Base-by-base conservation (phyloP, 805 yeast species). In the Metschnikowia henanensis region DNA sequence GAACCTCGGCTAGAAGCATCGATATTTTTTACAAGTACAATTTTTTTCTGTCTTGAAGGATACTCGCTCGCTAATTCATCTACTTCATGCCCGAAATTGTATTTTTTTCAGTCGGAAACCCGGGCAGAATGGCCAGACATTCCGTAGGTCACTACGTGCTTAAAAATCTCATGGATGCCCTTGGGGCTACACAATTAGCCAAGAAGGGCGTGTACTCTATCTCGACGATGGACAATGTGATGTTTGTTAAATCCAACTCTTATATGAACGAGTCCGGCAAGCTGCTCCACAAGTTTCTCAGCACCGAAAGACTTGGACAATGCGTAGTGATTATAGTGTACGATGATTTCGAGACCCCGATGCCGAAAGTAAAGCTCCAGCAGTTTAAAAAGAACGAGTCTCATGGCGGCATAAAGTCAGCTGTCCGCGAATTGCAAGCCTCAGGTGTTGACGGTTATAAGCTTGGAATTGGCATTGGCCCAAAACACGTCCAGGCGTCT, bases 401-500 rank as follows among this genome's bases (percentile, higher is more conserved):
- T 3, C 76, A 70, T 48, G 68, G 68, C 41, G 76, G 76, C 5
- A 49, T 70, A 32, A 64, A 61, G 39, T 54, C 62, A 10, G 47
- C 66, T 13, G 37, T 39, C 7, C 36, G 45, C 2, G 56, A 40
- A 21, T 26, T 52, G 2, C 46, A 51, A 18, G 32, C 43, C 13
- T 25, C 26, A 17, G 45, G 43, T 16, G 16, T 48, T 1, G 39
- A 39, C 1, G 48, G 59, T 1, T 64, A 49, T 39, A 70, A 68
- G 48, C 52, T 70, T 16, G 74, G 72, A 0, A 49, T 70, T 3
- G 75, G 72, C 2, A 66, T 70, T 21, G 76, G 76, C 2, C 76
- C 76, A 5, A 70, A 70, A 46, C 76, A 75, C 1, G 35, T 35
- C 4, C 58, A 52, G 42, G 65, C 72, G 1, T 52, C 61, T 7